Evolutionary conservation across 2,329 filamentous ascomycete genomes (phyloP).

Genomic region (Hawksworthiomyces lignivorus): DNA sequence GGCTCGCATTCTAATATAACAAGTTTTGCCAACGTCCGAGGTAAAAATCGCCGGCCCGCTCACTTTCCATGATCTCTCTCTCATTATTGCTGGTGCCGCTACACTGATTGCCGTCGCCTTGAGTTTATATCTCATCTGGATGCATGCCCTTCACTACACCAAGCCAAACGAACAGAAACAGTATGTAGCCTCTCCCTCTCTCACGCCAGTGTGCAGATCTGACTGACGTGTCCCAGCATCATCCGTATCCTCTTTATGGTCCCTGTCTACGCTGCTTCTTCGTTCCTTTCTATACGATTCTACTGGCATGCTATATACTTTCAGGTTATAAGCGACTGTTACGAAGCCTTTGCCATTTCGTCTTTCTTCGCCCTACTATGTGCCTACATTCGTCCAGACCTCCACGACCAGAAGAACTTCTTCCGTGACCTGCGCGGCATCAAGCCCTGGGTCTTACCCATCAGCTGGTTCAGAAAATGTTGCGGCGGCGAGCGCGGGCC

Average conservation of each 20-base stretch:
- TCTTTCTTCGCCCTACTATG: constrained; percentile 81
- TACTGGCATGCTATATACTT: constrained; percentile 77
- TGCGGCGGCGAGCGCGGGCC: constrained; percentile 61
- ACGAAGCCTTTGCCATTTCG: constrained; percentile 82
- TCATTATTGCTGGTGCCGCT: constrained; percentile 41
- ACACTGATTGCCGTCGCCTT: constrained; percentile 43
- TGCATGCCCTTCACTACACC: constrained; percentile 54
- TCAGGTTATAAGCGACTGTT: constrained; percentile 73
- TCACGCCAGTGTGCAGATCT: neutral
- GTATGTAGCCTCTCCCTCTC: constrained; percentile 25
- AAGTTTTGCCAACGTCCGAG: constrained; percentile 39
- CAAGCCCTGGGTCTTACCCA: constrained; percentile 66
- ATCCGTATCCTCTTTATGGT: constrained; percentile 87
- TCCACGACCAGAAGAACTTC: constrained; percentile 76
- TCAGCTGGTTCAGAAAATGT: constrained; percentile 63
- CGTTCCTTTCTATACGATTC: constrained; percentile 64
- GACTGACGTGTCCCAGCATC: constrained; percentile 57
- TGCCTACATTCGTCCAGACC: constrained; percentile 67
- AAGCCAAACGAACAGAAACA: constrained; percentile 53
- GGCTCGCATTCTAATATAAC: no score
- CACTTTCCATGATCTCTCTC: constrained; percentile 48
- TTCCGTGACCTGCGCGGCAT: constrained; percentile 61
- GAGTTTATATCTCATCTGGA: constrained; percentile 49
- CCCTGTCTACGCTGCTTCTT: constrained; percentile 68
- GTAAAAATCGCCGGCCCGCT: constrained; percentile 37